Evolutionary conservation across 176 grass and related monocot species (phyloP), one percentile per base, ranked within the genome.

Genomic region (Cenchrus fungigraminus): DNA sequence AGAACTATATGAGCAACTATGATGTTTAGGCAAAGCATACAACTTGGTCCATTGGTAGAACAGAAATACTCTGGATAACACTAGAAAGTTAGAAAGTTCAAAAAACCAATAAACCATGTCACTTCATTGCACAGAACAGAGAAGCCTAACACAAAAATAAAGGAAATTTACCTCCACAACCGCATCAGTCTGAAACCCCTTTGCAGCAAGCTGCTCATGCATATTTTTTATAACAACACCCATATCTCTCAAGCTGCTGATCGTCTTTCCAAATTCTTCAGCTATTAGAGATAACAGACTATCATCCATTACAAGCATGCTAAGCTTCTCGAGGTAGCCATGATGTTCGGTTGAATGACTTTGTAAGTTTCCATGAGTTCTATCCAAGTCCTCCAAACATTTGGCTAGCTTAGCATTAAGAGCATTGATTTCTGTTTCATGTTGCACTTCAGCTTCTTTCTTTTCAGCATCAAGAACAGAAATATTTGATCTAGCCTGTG

Each of bases 201-300:
- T 94, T 32, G 55, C 88, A 95, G 68, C 76, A 84, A 98, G 86
- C 25, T 95, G 88, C 37, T 91, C 77, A 60, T 88, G 93, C 91
- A 95, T 92, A 83, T 82, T 88, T 67, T 94, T 94, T 82, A 94
- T 75, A 78, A 92, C 57, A 91, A 88, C 71, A 52, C 82, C 76
- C 81, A 98, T 91, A 54, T 91, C 81, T 92, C 84, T 92, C 83
- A 98, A 87, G 55, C 45, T 88, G 25, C 68, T 87, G 22, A 89
- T 72, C 68, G 88, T 94, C 81, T 93, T 92, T 60, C 89, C 89
- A 81, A 91, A 95, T 80, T 98, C 86, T 85, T 98, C 81, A 75
- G 82, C 56, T 74, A 95, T 87, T 53, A 90, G 79, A 52, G 80
- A 83, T 72, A 94, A 46, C 40, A 91, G 62, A 46, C 74, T 86